Evolutionary conservation across 441 rosid genomes (phyloP), one percentile per base, ranked within the genome.

Genomic region (Iberis amara): DNA sequence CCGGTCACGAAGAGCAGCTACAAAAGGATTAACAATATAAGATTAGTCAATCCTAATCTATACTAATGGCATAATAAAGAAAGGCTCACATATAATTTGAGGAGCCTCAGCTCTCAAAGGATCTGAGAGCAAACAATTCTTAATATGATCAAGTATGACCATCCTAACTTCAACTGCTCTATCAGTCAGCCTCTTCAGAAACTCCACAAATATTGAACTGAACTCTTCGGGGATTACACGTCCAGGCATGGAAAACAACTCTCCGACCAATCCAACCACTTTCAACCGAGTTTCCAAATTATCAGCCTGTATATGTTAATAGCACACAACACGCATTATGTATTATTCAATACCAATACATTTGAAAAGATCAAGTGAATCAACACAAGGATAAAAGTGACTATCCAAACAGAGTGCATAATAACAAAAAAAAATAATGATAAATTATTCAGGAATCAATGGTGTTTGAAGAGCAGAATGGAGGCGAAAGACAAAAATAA

Each of bases 1-100:
- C 50, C 99, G 94, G 44, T 90, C 99, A 70, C 92, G 79, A 18
- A 94, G 89, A 14, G 95, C 96, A 82, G 88, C 99, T 94, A 75
- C 65, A 69, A 39, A 58, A 68, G 57, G 26, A 46, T 57, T 21
- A 55, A 55, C 37, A 74, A 1, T 18, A 3, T 18, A 1, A 18
- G 21, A 3, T 18, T 18, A 18, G 21, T 18, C 33, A 62, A 44
- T 28, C 50, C 54, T 40, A 26, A 57, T 12, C 60, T 36, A 40
- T 58, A 57, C 27, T 38, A 62, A 24, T 5, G 62, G 57, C 64
- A 47, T 15, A 64, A 74, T 31, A 52, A 32, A 15, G 41, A 65
- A 11, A 55, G 28, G 69, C 96, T 76, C 77, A 90, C 99, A 70
- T 52, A 78, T 70, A 43, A 90, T 85, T 74, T 82, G 88, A 59